Conservation (phyloP, 306 rosid species). For the Cicer yamashitae region DNA sequence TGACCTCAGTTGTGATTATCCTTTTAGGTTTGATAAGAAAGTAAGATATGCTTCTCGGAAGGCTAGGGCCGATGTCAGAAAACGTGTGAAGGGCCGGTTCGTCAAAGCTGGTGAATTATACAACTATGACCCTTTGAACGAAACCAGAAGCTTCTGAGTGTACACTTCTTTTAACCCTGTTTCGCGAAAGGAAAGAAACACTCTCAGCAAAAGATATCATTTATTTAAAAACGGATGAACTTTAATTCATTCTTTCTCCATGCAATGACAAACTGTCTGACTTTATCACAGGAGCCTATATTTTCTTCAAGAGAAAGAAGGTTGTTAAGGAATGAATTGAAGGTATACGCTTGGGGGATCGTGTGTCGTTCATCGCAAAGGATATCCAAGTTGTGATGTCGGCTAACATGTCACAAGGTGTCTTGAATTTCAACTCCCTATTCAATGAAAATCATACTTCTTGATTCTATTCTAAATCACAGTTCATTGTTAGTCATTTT, state of each 20-base stretch:
- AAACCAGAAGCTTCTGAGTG: conserved; percentile 91
- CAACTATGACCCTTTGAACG: conserved; percentile 87
- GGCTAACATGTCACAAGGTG: conserved; percentile 40
- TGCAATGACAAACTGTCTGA: conserved; percentile 61
- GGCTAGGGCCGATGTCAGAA: conserved; percentile 91
- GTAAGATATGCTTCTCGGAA: conserved; percentile 95
- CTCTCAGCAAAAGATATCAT: conserved; percentile 46
- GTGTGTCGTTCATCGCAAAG: conserved; percentile 47
- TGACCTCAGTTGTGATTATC: conserved; percentile 27
- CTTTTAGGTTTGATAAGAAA: conserved; percentile 77
- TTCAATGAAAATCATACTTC: conserved; percentile 42
- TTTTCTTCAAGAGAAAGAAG: conserved; percentile 52
- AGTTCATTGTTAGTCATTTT: conserved; percentile 45
- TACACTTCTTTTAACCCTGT: conserved; percentile 59
- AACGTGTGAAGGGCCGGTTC: conserved; percentile 95
- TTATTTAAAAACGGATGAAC: conserved; percentile 48
- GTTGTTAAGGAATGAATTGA: conserved; percentile 47
- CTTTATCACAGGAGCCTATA: conserved; percentile 68
- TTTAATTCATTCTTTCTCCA: conserved; percentile 50
- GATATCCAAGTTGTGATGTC: conserved; percentile 40
- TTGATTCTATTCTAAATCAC: conserved; percentile 48
- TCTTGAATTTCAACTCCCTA: conserved; percentile 41
- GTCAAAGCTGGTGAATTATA: conserved; percentile 90
- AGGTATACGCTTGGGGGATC: conserved; percentile 42
- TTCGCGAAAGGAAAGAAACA: conserved; percentile 58